These are phyloP conservation scores for Lactarius akahatsu DNA, from an alignment of 768 basidiomycete genomes.

Conservation along the genomic window DNA sequence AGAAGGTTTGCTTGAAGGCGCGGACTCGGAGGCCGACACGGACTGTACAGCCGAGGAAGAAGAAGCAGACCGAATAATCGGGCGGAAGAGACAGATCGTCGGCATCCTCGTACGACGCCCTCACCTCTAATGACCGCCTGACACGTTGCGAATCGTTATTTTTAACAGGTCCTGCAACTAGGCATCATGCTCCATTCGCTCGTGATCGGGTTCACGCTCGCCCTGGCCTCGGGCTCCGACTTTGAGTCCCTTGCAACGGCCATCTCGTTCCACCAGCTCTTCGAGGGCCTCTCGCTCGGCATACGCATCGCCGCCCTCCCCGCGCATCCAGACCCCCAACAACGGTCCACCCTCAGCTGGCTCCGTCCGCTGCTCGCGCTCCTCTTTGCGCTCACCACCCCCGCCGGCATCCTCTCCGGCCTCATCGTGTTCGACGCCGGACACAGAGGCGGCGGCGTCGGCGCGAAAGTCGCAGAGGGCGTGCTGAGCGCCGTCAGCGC, in stretches of 20 bases:
- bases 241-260: constrained; percentile 74
- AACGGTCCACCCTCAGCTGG: constrained; percentile 28
- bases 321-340: constrained; percentile 30
- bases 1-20: constrained; percentile 16
- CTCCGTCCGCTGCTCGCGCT: constrained; percentile 56
- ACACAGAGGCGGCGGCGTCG: constrained; percentile 39
- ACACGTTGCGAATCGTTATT: neutral
- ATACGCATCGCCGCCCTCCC: constrained; percentile 75
- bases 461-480: constrained; percentile 61
- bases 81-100: constrained; percentile 64
- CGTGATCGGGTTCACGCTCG: constrained; percentile 74
- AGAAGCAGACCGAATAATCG: constrained; percentile 39
- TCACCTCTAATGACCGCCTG: neutral
- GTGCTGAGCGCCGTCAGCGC: constrained; percentile 80
- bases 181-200: constrained; percentile 85
- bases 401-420: constrained; percentile 63
- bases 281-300: constrained; percentile 81
- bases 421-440: constrained; percentile 45
- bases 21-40: constrained; percentile 9
- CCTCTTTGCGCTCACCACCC: constrained; percentile 74
- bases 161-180: constrained; percentile 66
- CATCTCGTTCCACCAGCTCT: constrained; percentile 79
- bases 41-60: constrained; percentile 11
- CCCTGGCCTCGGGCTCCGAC: constrained; percentile 64
- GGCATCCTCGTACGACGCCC: constrained; percentile 60